Base-by-base conservation (phyloP, 441 rosid species). In the Euphorbia celastroides region DNA sequence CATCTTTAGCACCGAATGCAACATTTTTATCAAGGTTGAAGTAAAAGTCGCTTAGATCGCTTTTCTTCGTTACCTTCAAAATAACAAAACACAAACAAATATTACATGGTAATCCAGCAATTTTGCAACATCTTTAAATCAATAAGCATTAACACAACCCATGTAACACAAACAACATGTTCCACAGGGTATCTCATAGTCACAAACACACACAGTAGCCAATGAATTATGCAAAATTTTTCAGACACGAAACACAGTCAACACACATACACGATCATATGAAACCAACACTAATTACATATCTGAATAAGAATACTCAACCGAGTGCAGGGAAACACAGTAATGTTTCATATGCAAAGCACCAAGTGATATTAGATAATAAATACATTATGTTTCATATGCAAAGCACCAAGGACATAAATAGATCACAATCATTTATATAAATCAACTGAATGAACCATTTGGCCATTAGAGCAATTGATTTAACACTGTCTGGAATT, bases 61-160 rank as follows among this genome's bases (percentile, higher is more conserved):
- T 86, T 84, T 94, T 94, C 87, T 87, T 92, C 25, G 96, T 88
- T 72, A 94, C 97, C 99, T 91, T 60, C 12, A 25, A 16, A 72
- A 50, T 17, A 11, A 44, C 19, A 65, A 25, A 67, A 57, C 32
- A 48, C 52, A 42, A 27, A 36, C 19, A 30, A 65, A 23, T 28
- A 54, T 65, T 31, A 42, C 44, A 32, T 19, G 25, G 6, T 20
- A 31, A 7, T 30, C 42, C 14, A 6, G 42, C 19, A 65, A 22
- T 48, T 17, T 13, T 50, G 7, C 7, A 27, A 8, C 32, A 42
- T 46, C 28, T 64, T 32, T 64, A 23, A 13, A 13, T 26, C 60
- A 51, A 28, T 61, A 46, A 36, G 46, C 7, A 31, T 48, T 32
- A 22, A 27, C 3, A 30, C 10, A 59, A 9, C 31, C 7, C 62